Evolutionary conservation across 768 basidiomycete genomes (phyloP).

Genomic region (Rhodocollybia butyracea): DNA sequence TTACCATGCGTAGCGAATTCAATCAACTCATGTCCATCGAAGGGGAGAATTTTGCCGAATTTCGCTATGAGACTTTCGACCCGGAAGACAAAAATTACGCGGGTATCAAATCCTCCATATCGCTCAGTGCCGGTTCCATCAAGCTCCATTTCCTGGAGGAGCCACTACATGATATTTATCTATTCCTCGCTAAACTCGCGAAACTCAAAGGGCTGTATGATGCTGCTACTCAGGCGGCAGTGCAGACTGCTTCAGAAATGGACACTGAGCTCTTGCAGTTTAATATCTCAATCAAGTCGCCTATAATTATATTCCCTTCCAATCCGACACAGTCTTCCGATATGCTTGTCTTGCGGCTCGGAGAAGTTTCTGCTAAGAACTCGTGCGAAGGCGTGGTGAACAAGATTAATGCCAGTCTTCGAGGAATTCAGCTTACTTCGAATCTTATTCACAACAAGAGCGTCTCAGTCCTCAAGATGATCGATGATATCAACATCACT

Average conservation of each 20-base stretch:
- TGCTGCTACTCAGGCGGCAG: constrained; percentile 88
- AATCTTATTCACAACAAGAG: constrained; percentile 49
- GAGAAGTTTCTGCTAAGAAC: constrained; percentile 85
- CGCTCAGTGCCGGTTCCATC: constrained; percentile 84
- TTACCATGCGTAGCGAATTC: constrained; percentile 60
- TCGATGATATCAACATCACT: constrained; percentile 82
- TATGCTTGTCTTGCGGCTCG: constrained; percentile 75
- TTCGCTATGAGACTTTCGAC: constrained; percentile 91
- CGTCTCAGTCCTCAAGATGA: constrained; percentile 69
- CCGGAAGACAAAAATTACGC: constrained; percentile 62
- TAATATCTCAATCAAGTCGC: constrained; percentile 85
- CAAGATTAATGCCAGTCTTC: constrained; percentile 71
- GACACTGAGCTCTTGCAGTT: constrained; percentile 78
- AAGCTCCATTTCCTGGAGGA: constrained; percentile 86
- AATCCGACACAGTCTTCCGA: constrained; percentile 61
- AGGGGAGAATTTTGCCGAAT: constrained; percentile 90
- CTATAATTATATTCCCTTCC: constrained; percentile 86
- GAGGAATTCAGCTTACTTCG: constrained; percentile 82
- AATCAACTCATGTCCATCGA: constrained; percentile 90
- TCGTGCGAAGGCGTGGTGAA: constrained; percentile 54
- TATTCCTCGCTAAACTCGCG: constrained; percentile 82
- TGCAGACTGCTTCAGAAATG: constrained; percentile 90
- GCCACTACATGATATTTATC: constrained; percentile 85
- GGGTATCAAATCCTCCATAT: constrained; percentile 81
- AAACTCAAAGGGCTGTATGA: constrained; percentile 93